A percentile compares a stretch with the other conserved stretches of the same genome.
phyloP scores from a whole-genome alignment of 202 grass and related monocot species.

The Digitaria exilis region DNA sequence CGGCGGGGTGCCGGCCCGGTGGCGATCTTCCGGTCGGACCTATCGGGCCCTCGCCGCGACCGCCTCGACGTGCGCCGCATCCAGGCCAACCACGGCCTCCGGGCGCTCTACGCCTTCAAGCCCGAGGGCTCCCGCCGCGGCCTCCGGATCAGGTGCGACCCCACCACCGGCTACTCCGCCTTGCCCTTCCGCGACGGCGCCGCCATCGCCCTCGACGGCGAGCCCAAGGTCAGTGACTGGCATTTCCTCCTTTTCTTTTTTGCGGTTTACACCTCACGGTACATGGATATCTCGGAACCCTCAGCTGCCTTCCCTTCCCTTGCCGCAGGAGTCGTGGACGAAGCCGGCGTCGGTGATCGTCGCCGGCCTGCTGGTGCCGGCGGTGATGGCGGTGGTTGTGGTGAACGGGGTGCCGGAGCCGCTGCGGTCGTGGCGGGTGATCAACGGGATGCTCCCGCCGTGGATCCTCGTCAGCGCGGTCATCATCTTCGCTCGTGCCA shows the following conservation, averaged over 20 bases:
- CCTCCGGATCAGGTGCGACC: conserved; percentile 61
- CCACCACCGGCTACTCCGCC: conserved; percentile 46
- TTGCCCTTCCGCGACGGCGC: conserved; percentile 62
- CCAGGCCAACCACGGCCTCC: conserved; percentile 50
- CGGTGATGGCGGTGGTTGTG: conserved; percentile 36
- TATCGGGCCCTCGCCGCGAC: conserved; percentile 51
- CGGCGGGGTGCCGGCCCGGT: conserved; percentile 59
- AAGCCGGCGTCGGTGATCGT: conserved; percentile 56
- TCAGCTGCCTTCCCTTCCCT: background rate
- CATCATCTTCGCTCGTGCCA: conserved; percentile 51
- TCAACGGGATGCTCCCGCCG: conserved; percentile 47
- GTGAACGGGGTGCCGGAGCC: conserved; percentile 50
- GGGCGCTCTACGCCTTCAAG: conserved; percentile 67
- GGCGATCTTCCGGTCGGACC: conserved; percentile 55
- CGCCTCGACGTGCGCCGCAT: conserved; percentile 68
- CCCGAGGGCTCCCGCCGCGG: conserved; percentile 42
- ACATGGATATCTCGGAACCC: background rate
- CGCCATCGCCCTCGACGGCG: conserved; percentile 69
- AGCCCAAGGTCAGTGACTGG: conserved; percentile 47
- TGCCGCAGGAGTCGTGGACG: conserved; percentile 53
- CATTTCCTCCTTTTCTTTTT: background rate
- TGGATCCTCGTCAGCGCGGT: conserved; percentile 63
- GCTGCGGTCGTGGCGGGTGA: conserved; percentile 35
- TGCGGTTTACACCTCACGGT: conserved; percentile 3
- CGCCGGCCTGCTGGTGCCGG: conserved; percentile 49